Base-by-base conservation (phyloP, 495 filamentous ascomycete species). In the Penicillium manginii region DNA sequence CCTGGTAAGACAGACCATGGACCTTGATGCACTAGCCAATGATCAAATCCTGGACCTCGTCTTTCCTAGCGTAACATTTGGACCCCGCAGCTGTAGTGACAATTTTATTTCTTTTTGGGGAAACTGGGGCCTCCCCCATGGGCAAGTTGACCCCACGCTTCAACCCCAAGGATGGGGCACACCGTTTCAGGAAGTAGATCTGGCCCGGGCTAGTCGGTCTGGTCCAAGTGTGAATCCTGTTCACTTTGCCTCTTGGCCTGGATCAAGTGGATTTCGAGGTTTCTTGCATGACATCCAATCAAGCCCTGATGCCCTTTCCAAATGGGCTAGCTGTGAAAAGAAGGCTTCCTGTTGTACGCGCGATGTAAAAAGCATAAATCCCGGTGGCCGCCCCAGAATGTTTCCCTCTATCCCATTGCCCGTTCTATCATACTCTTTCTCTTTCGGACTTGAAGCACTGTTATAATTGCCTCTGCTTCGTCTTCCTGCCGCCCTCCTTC, bases 141-240 rank as follows among this genome's bases (percentile, higher is more conserved):
- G 58, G 58, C 51, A 35, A 32, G 32, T 52, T 50, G 19, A 43
- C 55, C 55, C 55, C 55, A 35, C 47, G 53, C 22, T 48, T 49
- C 29, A 37, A 42, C 47, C 35, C 55, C 47, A 47, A 37, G 45
- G 47, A 21, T 49, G 18, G 32, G 35, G 22, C 47, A 17, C 29
- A 15, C 55, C 55, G 55, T 19, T 57, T 57, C 35, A 19, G 55
- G 55, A 57, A 56, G 31, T 55, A 55, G 60, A 59, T 63, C 56
- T 31, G 51, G 55, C 21, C 15, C 15, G 3, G 19, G 9, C 19
- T 46, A 46, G 42, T 46, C 42, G 18, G 3, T 4, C 12, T 22
- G 10, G 22, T 11, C 22, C 45, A 19, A 9, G 45, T 23, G 21
- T 29, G 19, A 26, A 47, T 21, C 15, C 15, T 9, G 40, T 18